A percentile compares a stretch with the other conserved stretches of the same genome.
Evolutionary conservation across 2,329 filamentous ascomycete genomes (phyloP).

Genomic region (Ciborinia camelliae): DNA sequence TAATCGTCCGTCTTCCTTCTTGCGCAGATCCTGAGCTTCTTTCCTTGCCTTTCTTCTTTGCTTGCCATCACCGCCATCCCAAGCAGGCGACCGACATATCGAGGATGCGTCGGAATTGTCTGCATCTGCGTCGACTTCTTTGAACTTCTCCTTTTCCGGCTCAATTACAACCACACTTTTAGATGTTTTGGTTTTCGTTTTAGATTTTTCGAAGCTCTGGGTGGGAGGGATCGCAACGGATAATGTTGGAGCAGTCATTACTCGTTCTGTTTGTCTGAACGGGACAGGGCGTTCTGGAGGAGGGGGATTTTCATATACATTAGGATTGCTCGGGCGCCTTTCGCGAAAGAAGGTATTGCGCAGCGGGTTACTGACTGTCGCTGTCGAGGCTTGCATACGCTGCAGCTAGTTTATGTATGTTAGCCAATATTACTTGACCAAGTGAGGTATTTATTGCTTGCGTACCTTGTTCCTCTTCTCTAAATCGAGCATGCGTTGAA

Average conservation of each 20-base stretch:
- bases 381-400: conserved; percentile 36
- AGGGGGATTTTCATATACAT: conserved; percentile 21
- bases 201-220: background rate
- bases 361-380: conserved; percentile 1
- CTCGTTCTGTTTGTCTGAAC: conserved; percentile 22
- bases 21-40: conserved; percentile 42
- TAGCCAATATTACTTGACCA: conserved; percentile 32
- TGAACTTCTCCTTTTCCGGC: background rate
- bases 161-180: background rate
- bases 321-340: conserved; percentile 13
- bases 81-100: conserved; percentile 60
- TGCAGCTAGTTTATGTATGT: conserved; percentile 40
- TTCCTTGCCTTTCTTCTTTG: conserved; percentile 45
- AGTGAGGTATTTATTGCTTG: conserved; percentile 22
- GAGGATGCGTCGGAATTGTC: conserved; percentile 34
- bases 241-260: conserved; percentile 30
- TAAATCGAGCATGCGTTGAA: conserved; percentile 58
- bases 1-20: conserved; percentile 43
- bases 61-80: conserved; percentile 53
- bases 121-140: conserved; percentile 23
- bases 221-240: conserved; percentile 24
- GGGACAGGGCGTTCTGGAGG: conserved; percentile 9
- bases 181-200: background rate
- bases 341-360: conserved; percentile 14
- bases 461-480: conserved; percentile 58